A percentile compares a stretch with the other conserved stretches of the same genome.
Evolutionary conservation across 2,329 filamentous ascomycete genomes (phyloP).

Genomic region (Blastomyces gilchristii): DNA sequence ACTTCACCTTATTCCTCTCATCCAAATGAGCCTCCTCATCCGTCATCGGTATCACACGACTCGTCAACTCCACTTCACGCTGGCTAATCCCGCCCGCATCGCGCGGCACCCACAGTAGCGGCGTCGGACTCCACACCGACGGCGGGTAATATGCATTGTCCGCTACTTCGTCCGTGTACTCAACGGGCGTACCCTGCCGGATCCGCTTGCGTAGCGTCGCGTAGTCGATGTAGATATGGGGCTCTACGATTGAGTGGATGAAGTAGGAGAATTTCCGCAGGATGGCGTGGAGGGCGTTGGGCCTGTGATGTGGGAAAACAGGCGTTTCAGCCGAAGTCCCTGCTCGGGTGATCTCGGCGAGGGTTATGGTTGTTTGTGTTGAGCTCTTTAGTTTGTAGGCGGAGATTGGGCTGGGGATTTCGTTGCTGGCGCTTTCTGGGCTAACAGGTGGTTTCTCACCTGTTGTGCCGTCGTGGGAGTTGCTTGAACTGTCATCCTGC

Average conservation of each 20-base stretch:
- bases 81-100: conserved; percentile 63
- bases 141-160: conserved; percentile 64
- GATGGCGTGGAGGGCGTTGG: conserved; percentile 10
- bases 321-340: neutral
- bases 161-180: conserved; percentile 53
- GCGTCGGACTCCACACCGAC: conserved; percentile 50
- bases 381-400: neutral
- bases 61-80: conserved; percentile 66
- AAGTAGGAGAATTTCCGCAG: conserved; percentile 17
- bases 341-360: neutral
- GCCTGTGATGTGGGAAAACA: neutral
- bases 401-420: neutral
- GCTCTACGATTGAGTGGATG: conserved; percentile 52
- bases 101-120: conserved; percentile 69
- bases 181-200: conserved; percentile 46
- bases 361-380: neutral
- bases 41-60: conserved; percentile 62
- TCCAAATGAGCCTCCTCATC: conserved; percentile 63
- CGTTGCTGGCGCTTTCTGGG: neutral
- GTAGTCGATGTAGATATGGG: conserved; percentile 67
- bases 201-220: conserved; percentile 59
- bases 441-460: neutral
- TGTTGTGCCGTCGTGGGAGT: conserved; percentile 1
- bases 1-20: conserved; percentile 57
- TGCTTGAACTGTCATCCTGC: neutral